Base-by-base conservation (phyloP, 176 grass and related monocot genomes). In the Aechmea fasciata region DNA sequence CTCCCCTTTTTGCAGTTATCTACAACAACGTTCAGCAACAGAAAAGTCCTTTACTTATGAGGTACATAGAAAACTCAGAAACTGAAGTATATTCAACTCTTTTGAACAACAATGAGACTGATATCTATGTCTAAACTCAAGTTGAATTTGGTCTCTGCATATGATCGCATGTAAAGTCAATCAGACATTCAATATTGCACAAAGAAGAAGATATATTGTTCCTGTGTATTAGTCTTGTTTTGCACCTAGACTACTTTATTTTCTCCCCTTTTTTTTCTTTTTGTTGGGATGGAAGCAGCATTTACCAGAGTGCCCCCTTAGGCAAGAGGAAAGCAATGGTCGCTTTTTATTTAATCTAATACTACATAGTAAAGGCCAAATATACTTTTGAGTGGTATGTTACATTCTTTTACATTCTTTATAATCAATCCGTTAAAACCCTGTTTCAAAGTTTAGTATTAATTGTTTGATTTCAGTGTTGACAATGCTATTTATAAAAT, bases 41-140 rank as follows among this genome's bases (percentile, higher is more conserved):
- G 87, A 88, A 1, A 85, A 85, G 50, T 88, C 94, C 1, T 99
- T 99, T 86, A 70, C 94, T 13, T 99, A 87, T 10, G 94, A 99
- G 89, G 94, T 99, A 73, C 85, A 84, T 69, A 17, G 14, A 66
- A 10, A 61, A 14, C 20, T 61, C 17, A 19, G 20, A 61, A 19
- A 61, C 17, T 61, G 17, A 61, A 61, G 17, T 9, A 61, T 9
- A 15, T n/a, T 18, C 17, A 61, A 61, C 55, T 61, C 55, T 22
- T 59, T 61, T 61, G 13, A 11, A 18, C 10, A 61, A 18, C 3
- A 15, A 61, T 61, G 55, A 20, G 10, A 2, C n/a, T 18, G 55
- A 61, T n/a, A 61, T 61, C 55, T 18, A 61, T 9, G 15, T 61
- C 17, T 18, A 4, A 57, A 17, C 13, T 57, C n/a, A 3, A 57